These are phyloP conservation scores for Candida tallmaniae DNA, from an alignment of 805 yeast species.

Conservation along the genomic window DNA sequence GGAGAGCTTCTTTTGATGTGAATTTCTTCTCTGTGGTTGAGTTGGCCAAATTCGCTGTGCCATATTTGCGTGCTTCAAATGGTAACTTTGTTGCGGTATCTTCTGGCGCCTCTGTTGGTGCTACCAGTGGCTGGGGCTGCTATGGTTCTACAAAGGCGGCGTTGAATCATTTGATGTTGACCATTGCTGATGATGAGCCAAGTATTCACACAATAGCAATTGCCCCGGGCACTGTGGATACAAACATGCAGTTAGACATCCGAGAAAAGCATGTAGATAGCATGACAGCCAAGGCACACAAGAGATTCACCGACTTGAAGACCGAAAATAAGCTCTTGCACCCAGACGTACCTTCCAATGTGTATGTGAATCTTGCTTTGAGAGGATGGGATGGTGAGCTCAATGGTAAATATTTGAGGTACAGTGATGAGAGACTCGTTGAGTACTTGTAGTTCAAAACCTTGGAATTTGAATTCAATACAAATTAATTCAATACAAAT, in stretches of 20 bases:
- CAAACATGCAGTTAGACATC: constrained; percentile 80
- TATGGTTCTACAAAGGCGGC: constrained; percentile 94
- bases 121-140: constrained; percentile 78
- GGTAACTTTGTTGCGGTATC: constrained; percentile 79
- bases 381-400: constrained; percentile 52
- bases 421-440: constrained; percentile 47
- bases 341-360: constrained; percentile 68
- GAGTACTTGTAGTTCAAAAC: no score
- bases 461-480: no score
- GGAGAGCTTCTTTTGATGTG: constrained; percentile 67
- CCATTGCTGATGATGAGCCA: constrained; percentile 66
- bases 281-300: constrained; percentile 59
- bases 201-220: constrained; percentile 58
- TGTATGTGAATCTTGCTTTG: constrained; percentile 63
- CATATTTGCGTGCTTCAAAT: constrained; percentile 48
- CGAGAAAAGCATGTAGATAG: constrained; percentile 55
- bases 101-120: constrained; percentile 76
- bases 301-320: constrained; percentile 64
- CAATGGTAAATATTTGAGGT: constrained; percentile 68
- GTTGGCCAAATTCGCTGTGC: constrained; percentile 52
- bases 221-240: constrained; percentile 95
- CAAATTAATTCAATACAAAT: no score
- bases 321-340: constrained; percentile 51
- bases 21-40: constrained; percentile 74
- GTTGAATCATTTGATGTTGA: constrained; percentile 65